Conservation (phyloP, 208 protist species). For the Leishmania aethiopica region DNA sequence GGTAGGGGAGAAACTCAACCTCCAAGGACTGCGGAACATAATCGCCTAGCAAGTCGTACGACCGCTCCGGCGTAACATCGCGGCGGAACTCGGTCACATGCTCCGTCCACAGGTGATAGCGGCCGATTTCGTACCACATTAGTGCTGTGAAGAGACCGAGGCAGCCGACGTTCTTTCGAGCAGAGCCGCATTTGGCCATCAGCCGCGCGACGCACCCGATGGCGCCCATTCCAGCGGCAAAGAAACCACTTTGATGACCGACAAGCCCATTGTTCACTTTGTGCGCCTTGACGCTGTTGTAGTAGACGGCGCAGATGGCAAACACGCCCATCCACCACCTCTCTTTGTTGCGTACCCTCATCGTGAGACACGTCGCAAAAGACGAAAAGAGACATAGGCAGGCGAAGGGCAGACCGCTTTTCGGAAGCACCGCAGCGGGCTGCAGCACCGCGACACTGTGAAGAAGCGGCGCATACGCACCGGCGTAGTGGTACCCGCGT, state of each 20-base stretch:
- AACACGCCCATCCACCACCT: slow-evolving; percentile 89
- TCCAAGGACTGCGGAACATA: slow-evolving; percentile 64
- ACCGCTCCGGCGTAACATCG: slow-evolving; percentile 60
- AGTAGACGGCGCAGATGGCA: slow-evolving; percentile 76
- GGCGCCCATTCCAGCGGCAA: slow-evolving; percentile 75
- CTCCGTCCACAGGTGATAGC: slow-evolving; percentile 83
- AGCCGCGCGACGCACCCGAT: slow-evolving; percentile 63
- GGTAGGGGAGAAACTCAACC: slow-evolving; percentile 41
- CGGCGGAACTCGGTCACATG: slow-evolving; percentile 67
- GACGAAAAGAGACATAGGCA: slow-evolving; percentile 53
- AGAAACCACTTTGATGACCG: slow-evolving; percentile 86
- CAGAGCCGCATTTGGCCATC: slow-evolving; percentile 48
- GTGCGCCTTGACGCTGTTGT: slow-evolving; percentile 83
- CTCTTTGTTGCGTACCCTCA: slow-evolving; percentile 78
- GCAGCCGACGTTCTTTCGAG: slow-evolving; percentile 32
- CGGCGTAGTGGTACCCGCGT: slow-evolving; percentile 73
- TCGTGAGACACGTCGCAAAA: slow-evolving; percentile 68
- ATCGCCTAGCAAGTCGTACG: slow-evolving; percentile 71
- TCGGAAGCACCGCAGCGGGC: slow-evolving; percentile 54
- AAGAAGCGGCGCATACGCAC: slow-evolving; percentile 63
- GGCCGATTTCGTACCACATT: slow-evolving; percentile 88
- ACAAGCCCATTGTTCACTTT: slow-evolving; percentile 86
- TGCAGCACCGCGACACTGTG: slow-evolving; percentile 44
- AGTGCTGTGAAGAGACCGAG: slow-evolving; percentile 53
- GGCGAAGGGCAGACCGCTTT: slow-evolving; percentile 54